Evolutionary conservation across 1,139 yeast genomes (phyloP), one percentile per base, ranked within the genome.

Genomic region (Petasospora fabianii): DNA sequence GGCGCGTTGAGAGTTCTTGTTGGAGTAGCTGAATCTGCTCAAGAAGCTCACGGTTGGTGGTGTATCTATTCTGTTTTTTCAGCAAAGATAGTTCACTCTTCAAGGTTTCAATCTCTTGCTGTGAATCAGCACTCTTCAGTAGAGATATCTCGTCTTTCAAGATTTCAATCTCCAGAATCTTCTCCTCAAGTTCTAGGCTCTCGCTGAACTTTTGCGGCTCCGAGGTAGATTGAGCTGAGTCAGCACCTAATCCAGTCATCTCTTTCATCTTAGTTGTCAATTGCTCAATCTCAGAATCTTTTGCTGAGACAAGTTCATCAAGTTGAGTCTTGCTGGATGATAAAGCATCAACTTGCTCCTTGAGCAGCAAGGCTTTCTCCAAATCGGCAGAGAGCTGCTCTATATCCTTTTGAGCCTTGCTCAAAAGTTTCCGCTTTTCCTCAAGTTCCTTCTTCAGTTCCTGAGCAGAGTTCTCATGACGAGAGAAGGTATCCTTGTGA

Each of bases 161-260:
- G 10, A 47, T 31, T 18, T 53, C 56, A 30, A 52, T 47, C 32
- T 54, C 59, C 30, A 48, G 31, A 5, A 57, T 59, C 38, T 61
- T 65, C 36, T 59, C 60, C 27, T 54, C 56, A 3, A 47, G 13
- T 12, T 46, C 51, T 8, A 38, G 35, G 10, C 39, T 35, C 14
- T 24, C 40, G 3, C 30, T 65, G 35, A 63, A 53, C 39, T 62
- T 67, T 32, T 64, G 66, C 4, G 39, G 32, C 28, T 35, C 43
- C 2, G 16, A 10, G 12, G 13, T 14, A 8, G 27, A 12, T 10
- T 35, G 34, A 5, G 29, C 8, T 12, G 16, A 6, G 5, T 42
- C 34, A 6, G 12, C 32, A 21, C 24, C 27, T 15, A 31, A 13
- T 8, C 15, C 30, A 22, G 16, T 27, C n/a, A 19, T 4, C 7